Evolutionary conservation across 148 eudicot species (phyloP).

Genomic region (Camellia sinensis): DNA sequence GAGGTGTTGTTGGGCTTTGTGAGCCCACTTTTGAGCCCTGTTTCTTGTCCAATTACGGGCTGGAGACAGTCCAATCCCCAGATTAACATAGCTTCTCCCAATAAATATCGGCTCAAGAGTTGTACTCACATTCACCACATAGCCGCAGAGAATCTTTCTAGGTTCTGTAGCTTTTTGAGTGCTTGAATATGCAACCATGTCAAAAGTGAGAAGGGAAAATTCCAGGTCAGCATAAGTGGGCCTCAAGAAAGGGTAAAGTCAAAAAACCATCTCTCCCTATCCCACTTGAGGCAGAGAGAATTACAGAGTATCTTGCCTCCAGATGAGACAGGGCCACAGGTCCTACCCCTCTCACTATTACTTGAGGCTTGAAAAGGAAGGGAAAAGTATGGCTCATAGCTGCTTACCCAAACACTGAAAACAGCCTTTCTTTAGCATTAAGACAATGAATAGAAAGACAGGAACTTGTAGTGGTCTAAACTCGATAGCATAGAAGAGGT

Average conservation of each 20-base stretch:
- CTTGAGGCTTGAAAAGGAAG: too few relatives aligned
- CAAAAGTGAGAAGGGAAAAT: constrained; percentile 19
- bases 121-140: constrained; percentile 13
- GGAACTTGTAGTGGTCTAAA: background rate
- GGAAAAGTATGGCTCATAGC: background rate
- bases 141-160: constrained; percentile 26
- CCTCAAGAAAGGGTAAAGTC: constrained; percentile 20
- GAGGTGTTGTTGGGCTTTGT: background rate
- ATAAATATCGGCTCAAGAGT: constrained; percentile 14
- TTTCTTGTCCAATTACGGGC: too few relatives aligned
- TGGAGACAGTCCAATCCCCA: too few relatives aligned
- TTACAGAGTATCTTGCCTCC: constrained; percentile 30
- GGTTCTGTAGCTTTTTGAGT: constrained; percentile 5
- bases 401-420: constrained; percentile 14
- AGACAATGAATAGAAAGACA: constrained; percentile 10
- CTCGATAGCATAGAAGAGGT: background rate
- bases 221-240: constrained; percentile 23
- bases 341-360: too few relatives aligned
- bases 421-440: constrained; percentile 10
- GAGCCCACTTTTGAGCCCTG: background rate
- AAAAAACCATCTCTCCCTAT: constrained; percentile 23
- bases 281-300: constrained; percentile 29
- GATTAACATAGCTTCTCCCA: constrained; percentile 6
- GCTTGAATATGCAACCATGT: background rate
- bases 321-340: constrained; percentile 9